A percentile compares a stretch with the other conserved stretches of the same genome.
Evolutionary conservation across 176 grass and related monocot species (phyloP).

Genomic region (Puya raimondii): DNA sequence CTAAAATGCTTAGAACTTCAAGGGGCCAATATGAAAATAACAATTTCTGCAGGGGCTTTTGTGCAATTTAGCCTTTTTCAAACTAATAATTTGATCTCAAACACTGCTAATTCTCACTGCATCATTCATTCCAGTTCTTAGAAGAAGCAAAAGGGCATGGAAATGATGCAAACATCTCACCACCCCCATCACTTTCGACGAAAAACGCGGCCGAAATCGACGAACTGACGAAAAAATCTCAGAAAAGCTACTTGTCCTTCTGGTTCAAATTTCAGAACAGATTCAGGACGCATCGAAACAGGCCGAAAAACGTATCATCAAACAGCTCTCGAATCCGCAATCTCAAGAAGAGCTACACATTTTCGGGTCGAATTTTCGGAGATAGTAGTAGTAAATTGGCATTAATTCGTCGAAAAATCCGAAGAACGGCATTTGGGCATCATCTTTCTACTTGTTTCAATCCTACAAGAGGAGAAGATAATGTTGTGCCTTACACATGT

Average conservation of each 20-base stretch:
- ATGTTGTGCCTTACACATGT: neutral
- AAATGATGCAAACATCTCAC: neutral
- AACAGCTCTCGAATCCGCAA: neutral
- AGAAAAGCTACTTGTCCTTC: neutral
- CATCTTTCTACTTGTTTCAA: neutral
- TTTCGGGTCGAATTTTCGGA: neutral
- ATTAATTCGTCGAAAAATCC: neutral
- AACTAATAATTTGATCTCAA: neutral
- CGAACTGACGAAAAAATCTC: neutral
- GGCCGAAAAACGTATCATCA: neutral
- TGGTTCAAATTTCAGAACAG: constrained; percentile 6
- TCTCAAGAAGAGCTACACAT: neutral
- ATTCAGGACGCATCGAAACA: neutral
- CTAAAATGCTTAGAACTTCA: no score
- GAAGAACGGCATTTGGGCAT: neutral
- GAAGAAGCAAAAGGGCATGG: constrained; percentile 2
- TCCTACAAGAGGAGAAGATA: constrained; percentile 11
- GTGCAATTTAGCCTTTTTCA: neutral
- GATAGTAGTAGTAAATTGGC: neutral
- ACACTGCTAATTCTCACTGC: neutral
- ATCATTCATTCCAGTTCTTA: neutral
- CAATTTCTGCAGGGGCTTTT: neutral
- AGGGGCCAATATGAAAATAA: no score
- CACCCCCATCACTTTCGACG: neutral
- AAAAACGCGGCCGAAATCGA: no score